Evolutionary conservation across 75 land plant genomes (phyloP), one percentile per base, ranked within the genome.

Genomic region (Selaginella moellendorffii): DNA sequence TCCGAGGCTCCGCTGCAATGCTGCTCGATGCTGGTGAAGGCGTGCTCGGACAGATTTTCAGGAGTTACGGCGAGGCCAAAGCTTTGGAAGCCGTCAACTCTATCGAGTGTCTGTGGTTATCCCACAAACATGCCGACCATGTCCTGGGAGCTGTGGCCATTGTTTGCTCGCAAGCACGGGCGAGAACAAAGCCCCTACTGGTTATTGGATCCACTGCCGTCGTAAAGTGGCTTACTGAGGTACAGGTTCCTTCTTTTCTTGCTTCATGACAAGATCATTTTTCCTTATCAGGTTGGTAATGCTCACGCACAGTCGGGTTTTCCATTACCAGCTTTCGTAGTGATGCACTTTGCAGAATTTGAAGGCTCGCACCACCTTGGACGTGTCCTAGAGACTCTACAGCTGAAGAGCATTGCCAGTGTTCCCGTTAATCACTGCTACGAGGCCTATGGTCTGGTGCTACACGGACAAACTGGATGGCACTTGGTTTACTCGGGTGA

Each of bases 51-150:
- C 74, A 72, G 51, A 36, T 72, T 12, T 19, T 67, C n/a, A 52
- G 74, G 27, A 59, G 29, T 14, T 72, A 62, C 65, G 72, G 74
- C 24, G 52, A 25, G 22, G 28, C 22, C 19, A 28, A 28, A 53
- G 54, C 54, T 25, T n/a, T 1, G 27, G 68, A 24, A 31, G 58
- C 52, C 25, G n/a, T 70, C 25, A 23, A 28, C 0, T 24, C 62
- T 22, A 26, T 72, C 17, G 72, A 72, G 29, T 72, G 74, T 51
- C 30, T 72, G 28, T 72, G 74, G 74, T 30, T 72, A 28, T 72
- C 74, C 17, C 74, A 72, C 36, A 72, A 72, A 68, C 74, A 72
- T 42, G 74, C 71, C 21, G 74, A 72, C 28, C 74, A 72, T 67
- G 74, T 72, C 22, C 54, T 72, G 52, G 74, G 74, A 8, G 24